Evolutionary conservation across 495 filamentous ascomycete genomes (phyloP).

Genomic region (Aspergillus diversus): DNA sequence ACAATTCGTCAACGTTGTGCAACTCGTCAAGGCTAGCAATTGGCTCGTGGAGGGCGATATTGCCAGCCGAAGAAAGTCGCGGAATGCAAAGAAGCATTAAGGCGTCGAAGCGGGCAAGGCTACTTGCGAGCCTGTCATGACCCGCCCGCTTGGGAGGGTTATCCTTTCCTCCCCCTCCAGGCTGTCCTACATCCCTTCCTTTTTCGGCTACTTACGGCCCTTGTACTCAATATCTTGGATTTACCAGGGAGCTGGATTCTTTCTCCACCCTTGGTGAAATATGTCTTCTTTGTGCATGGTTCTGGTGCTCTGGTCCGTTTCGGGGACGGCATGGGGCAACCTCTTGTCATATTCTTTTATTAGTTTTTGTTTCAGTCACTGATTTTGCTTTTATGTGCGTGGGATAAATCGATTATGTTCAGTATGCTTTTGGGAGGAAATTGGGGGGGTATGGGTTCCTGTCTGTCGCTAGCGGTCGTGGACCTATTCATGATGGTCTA

Average conservation of each 20-base stretch:
- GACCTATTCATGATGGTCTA: conserved; percentile 17
- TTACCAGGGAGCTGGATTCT: background rate
- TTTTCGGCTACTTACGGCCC: background rate
- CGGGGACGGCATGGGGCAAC: conserved; percentile 23
- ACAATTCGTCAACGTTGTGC: conserved; percentile 91
- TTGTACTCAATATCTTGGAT: background rate
- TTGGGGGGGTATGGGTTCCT: conserved; percentile 17
- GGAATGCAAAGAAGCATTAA: conserved; percentile 34
- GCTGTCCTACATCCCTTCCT: background rate
- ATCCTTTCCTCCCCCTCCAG: background rate
- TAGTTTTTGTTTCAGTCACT: conserved; percentile 22
- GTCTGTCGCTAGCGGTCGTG: conserved; percentile 17
- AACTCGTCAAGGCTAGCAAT: conserved; percentile 89
- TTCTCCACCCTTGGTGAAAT: background rate
- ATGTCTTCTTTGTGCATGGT: conserved; percentile 39
- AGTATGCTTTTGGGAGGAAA: conserved; percentile 20
- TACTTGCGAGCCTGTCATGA: background rate
- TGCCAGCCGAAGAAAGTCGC: conserved; percentile 36
- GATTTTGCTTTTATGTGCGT: conserved; percentile 4
- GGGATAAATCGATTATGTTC: conserved; percentile 15
- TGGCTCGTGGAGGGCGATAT: conserved; percentile 90
- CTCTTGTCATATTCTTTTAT: background rate
- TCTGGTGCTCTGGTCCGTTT: conserved; percentile 45
- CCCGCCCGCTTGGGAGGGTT: background rate
- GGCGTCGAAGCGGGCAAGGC: background rate